phyloP scores from a whole-genome alignment of 768 basidiomycete genomes.

The Phaffia australis region DNA sequence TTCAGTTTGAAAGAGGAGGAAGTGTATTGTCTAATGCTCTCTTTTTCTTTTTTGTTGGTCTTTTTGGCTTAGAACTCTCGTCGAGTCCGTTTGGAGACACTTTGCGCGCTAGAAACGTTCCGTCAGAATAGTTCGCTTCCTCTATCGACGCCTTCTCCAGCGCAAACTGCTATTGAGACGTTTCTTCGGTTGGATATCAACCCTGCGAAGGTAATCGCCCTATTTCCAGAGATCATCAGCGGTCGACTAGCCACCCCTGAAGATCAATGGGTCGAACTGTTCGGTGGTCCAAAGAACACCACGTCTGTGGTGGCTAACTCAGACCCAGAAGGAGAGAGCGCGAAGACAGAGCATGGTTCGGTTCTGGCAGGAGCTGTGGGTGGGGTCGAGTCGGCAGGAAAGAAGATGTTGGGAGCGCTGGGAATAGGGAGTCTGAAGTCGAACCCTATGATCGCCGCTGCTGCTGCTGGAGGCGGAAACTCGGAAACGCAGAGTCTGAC shows the following conservation, averaged over 20 bases:
- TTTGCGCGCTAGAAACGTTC: slow-evolving; percentile 73
- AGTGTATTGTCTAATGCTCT: no score
- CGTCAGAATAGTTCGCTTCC: slow-evolving; percentile 30
- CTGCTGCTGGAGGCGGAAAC: slow-evolving; percentile 27
- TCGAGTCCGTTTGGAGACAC: slow-evolving; percentile 51
- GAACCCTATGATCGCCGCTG: slow-evolving; percentile 26
- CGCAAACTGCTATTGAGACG: slow-evolving; percentile 65
- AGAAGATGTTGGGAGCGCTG: slow-evolving; percentile 30
- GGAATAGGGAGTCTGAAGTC: slow-evolving; percentile 24
- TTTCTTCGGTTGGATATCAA: slow-evolving; percentile 82
- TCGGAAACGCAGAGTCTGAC: no score
- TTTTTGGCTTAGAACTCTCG: slow-evolving; percentile 45
- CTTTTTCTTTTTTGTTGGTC: neutral
- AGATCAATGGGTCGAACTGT: slow-evolving; percentile 67
- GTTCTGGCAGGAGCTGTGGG: slow-evolving; percentile 31
- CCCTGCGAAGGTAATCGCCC: slow-evolving; percentile 81
- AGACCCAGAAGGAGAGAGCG: slow-evolving; percentile 32
- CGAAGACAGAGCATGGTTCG: neutral
- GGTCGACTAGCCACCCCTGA: slow-evolving; percentile 62
- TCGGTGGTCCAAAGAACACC: slow-evolving; percentile 53
- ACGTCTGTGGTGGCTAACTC: slow-evolving; percentile 28
- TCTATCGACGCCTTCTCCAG: slow-evolving; percentile 39
- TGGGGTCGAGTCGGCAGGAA: slow-evolving; percentile 30
- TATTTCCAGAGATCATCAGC: slow-evolving; percentile 65
- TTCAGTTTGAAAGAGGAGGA: no score